These are phyloP conservation scores for Malus orientalis DNA, from an alignment of 306 rosid genomes.

Conservation along the genomic window DNA sequence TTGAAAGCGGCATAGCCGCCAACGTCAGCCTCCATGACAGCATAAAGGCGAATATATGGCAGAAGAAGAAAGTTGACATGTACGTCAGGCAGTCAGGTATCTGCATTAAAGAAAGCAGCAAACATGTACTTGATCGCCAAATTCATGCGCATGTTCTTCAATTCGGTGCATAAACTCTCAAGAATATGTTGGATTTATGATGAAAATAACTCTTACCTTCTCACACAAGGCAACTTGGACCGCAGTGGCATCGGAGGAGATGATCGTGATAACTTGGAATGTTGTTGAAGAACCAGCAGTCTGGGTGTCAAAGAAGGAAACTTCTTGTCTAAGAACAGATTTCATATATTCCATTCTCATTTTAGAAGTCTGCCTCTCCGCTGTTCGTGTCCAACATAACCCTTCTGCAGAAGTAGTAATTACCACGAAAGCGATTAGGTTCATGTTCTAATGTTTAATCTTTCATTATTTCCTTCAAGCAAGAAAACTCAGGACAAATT, in stretches of 20 bases:
- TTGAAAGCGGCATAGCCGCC: constrained; percentile 76
- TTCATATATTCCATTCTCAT: constrained; percentile 74
- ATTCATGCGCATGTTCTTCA: neutral
- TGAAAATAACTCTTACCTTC: constrained; percentile 44
- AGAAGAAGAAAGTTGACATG: constrained; percentile 77
- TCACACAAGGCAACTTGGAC: constrained; percentile 77
- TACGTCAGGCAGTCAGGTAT: constrained; percentile 71
- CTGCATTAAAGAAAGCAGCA: constrained; percentile 27
- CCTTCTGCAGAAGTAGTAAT: constrained; percentile 53
- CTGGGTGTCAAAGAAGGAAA: constrained; percentile 72
- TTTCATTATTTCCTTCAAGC: neutral
- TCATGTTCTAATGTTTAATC: neutral
- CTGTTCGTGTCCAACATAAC: constrained; percentile 80
- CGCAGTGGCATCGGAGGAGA: constrained; percentile 67
- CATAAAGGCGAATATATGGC: constrained; percentile 75
- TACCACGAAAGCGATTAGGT: constrained; percentile 10
- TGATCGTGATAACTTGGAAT: constrained; percentile 67
- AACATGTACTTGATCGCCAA: neutral
- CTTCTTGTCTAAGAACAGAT: constrained; percentile 89
- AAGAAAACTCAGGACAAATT: neutral
- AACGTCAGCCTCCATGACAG: constrained; percentile 77
- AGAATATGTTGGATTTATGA: neutral
- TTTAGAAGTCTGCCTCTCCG: constrained; percentile 79
- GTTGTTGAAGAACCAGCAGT: constrained; percentile 64
- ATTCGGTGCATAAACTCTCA: neutral